Conservation (phyloP, 2,329 filamentous ascomycete genomes). For the Aspergillus texensis region DNA sequence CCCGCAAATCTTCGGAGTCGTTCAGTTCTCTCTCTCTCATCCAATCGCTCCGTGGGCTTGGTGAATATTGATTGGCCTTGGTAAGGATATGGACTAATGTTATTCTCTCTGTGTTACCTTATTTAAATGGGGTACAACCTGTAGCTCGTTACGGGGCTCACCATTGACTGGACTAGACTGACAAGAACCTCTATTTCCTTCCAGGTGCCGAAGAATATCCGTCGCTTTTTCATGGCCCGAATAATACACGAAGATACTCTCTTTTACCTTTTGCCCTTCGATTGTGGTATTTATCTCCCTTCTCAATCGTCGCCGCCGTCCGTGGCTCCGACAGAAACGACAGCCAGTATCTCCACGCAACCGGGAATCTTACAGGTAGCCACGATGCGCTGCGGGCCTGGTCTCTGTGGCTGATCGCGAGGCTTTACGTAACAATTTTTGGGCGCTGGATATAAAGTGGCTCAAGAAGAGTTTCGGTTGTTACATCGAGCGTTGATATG, state of each 20-base stretch:
- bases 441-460: background rate
- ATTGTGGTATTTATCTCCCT: background rate
- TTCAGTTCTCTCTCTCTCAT: background rate
- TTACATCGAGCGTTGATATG: slow-evolving; percentile 6
- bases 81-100: background rate
- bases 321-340: background rate
- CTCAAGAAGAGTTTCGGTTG: background rate
- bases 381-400: slow-evolving; percentile 14
- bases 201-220: background rate
- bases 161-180: background rate
- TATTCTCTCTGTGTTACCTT: background rate
- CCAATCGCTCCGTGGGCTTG: background rate
- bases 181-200: background rate
- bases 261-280: background rate
- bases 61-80: background rate
- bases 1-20: slow-evolving; percentile 3
- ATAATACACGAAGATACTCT: background rate
- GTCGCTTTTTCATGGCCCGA: slow-evolving; percentile 4
- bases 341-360: slow-evolving; percentile 2
- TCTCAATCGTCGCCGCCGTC: background rate
- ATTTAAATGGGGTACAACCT: background rate
- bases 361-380: slow-evolving; percentile 9
- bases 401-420: slow-evolving; percentile 15
- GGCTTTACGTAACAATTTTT: slow-evolving; percentile 6
- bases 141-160: background rate